phyloP scores from a whole-genome alignment of 1,139 yeast genomes.

The Suhomyces taliae region DNA sequence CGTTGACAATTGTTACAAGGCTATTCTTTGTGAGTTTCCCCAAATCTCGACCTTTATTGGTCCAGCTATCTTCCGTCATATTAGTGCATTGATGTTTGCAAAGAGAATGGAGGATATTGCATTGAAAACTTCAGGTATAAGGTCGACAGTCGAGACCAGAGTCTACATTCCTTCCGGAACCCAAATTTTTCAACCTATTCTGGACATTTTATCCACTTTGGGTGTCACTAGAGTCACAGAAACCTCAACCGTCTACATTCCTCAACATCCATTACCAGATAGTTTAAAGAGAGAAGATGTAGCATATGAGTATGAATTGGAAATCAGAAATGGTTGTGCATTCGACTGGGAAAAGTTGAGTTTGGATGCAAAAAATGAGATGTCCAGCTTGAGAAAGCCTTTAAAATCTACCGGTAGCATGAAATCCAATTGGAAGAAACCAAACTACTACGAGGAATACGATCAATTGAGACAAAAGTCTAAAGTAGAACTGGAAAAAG shows the following conservation, averaged over 20 bases:
- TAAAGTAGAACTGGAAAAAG: not conserved
- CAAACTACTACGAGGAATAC: constrained; percentile 7
- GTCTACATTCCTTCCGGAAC: constrained; percentile 8
- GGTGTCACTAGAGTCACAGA: constrained; percentile 7
- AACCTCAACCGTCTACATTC: constrained; percentile 8
- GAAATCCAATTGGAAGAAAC: constrained; percentile 1
- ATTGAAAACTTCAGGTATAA: constrained; percentile 8
- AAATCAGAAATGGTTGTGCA: constrained; percentile 10
- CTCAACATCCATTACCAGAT: constrained; percentile 8
- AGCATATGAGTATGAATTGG: constrained; percentile 6
- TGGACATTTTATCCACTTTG: constrained; percentile 6
- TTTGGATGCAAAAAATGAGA: constrained; percentile 6
- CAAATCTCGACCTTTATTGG: constrained; percentile 7
- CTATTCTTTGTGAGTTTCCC: constrained; percentile 5
- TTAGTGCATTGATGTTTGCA: constrained; percentile 9
- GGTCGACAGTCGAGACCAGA: constrained; percentile 8
- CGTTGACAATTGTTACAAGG: constrained; percentile 7
- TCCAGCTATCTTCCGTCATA: constrained; percentile 8
- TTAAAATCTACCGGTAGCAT: not conserved
- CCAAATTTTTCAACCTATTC: constrained; percentile 9
- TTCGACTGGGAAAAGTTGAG: constrained; percentile 11
- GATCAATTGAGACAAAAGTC: constrained; percentile 4
- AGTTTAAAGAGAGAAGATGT: constrained; percentile 6
- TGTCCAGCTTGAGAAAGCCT: constrained; percentile 6
- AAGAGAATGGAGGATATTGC: constrained; percentile 8